Conservation (phyloP, 768 basidiomycete species). For the Kondoa subrosea region DNA sequence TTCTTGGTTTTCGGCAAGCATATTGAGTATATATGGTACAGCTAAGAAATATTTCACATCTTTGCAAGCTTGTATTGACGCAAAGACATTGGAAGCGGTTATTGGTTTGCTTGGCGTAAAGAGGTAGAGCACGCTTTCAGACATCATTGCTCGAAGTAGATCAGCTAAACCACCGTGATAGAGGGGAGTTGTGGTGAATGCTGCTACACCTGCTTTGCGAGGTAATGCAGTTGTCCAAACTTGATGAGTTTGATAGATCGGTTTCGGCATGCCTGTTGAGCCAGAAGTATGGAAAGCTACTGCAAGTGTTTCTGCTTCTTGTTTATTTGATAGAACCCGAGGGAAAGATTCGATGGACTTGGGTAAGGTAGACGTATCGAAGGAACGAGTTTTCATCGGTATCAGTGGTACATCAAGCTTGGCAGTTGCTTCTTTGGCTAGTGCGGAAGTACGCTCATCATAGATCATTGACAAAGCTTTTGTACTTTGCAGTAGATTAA, state of each 20-base stretch:
- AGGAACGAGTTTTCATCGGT: not conserved
- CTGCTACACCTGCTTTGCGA: conserved; percentile 32
- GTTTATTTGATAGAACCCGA: conserved; percentile 30
- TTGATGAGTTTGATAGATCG: conserved; percentile 35
- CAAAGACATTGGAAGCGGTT: conserved; percentile 38
- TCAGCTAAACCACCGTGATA: conserved; percentile 35
- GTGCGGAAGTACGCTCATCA: conserved; percentile 20
- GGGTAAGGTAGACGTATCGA: too few species aligned
- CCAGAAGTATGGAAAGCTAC: conserved; percentile 40
- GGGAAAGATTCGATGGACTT: conserved; percentile 9
- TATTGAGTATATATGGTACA: conserved; percentile 36
- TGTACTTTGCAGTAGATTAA: conserved; percentile 37
- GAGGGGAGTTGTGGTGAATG: conserved; percentile 39
- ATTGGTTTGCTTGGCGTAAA: conserved; percentile 39
- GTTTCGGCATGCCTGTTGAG: conserved; percentile 33
- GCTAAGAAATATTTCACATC: conserved; percentile 26
- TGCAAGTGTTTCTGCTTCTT: conserved; percentile 31
- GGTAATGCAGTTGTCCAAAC: conserved; percentile 31
- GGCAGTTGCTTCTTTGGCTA: not conserved
- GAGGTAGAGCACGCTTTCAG: conserved; percentile 36
- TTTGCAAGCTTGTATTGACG: conserved; percentile 32
- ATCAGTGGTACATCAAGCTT: not conserved
- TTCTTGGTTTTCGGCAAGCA: conserved; percentile 40
- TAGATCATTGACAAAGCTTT: conserved; percentile 36
- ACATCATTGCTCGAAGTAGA: conserved; percentile 38